Evolutionary conservation across 768 basidiomycete genomes (phyloP), one percentile per base, ranked within the genome.

Genomic region (Exsudoporus frostii): DNA sequence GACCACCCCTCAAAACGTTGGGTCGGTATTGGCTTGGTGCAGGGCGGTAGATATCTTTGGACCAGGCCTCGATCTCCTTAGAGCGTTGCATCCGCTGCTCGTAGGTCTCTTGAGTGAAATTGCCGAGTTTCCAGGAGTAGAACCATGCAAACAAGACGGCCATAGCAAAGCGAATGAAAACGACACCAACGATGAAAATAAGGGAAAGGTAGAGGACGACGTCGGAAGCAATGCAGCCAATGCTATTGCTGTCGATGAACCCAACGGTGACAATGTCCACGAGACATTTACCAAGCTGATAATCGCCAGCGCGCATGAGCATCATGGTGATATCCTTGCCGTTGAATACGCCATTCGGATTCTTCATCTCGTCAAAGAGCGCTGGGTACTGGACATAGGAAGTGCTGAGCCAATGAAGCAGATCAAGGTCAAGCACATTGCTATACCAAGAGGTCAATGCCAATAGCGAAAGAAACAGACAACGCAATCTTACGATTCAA

Each of bases 121-220:
- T 88, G 44, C 97, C 97, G 38, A 99, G 78, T 64, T 85, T 85
- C 86, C 90, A 93, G 17, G 90, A 92, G 70, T 91, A 88, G 81
- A 98, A 98, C 97, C 97, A 99, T 24, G 90, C 81, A 72, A 98
- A 99, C 68, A 96, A 78, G 65, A 97, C 90, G 43, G 97, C 97
- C 93, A 98, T 96, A 61, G 81, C 76, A 74, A 98, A 99, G 33
- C 93, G 90, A 69, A 97, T 93, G 49, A 83, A 79, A 58, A 98
- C 96, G 56, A 98, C 96, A 55, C 96, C 96, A 57, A 96, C 87
- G 69, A 99, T 98, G 81, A 98, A 97, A 59, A 93, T 81, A 62
- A 98, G 85, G 43, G 96, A 98, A 52, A 96, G 79, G 69, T 93
- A 96, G 53, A 98, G 88, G 34, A 98, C 93, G 58, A 99, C 88